Base-by-base conservation (phyloP, 2,329 filamentous ascomycete genomes). In the Aspergillus hortae region DNA sequence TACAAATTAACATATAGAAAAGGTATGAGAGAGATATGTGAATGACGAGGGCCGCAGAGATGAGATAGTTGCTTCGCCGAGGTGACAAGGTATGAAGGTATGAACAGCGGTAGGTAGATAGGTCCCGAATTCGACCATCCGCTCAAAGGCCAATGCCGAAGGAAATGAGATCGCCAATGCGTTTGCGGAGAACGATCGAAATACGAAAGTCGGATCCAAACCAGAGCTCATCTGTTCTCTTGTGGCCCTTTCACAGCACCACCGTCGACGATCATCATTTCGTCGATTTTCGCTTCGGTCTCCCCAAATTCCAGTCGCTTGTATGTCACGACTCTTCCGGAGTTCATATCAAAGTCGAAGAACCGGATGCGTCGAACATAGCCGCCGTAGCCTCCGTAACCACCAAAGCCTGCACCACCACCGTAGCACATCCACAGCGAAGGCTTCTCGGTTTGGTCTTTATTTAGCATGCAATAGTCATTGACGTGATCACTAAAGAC, bases 371-470 rank as follows among this genome's bases (percentile, higher is more conserved):
- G 85, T 23, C 94, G 87, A 64, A 92, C 81, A 67, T 88, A 97
- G 4, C 87, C 88, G 40, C 86, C 86, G 67, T 96, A 97, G 5
- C 92, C 92, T 17, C 88, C 94, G 67, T 99, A 99, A 0, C 94
- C 94, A 50, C 94, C 94, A 63, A 99, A 96, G 1, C 94, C 94
- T 25, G 86, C 84, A 23, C 89, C 94, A 30, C 94, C 94, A 7
- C 86, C 92, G 71, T 97, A 97, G 77, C 94, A 99, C 92, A 99
- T 96, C 94, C 94, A 99, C 2, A 97, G 75, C 27, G 87, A 82
- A 0, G 88, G 86, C 45, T 80, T 79, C n/a, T 77, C 72, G 19
- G 74, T 74, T 27, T 77, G 70, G 38, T 80, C 73, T 47, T 81
- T 66, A 32, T 76, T 85, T 7, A 96, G 80, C 57, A 89, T 86